Evolutionary conservation across 495 filamentous ascomycete species (phyloP).

Genomic region (Parachaetomium inaequale): DNA sequence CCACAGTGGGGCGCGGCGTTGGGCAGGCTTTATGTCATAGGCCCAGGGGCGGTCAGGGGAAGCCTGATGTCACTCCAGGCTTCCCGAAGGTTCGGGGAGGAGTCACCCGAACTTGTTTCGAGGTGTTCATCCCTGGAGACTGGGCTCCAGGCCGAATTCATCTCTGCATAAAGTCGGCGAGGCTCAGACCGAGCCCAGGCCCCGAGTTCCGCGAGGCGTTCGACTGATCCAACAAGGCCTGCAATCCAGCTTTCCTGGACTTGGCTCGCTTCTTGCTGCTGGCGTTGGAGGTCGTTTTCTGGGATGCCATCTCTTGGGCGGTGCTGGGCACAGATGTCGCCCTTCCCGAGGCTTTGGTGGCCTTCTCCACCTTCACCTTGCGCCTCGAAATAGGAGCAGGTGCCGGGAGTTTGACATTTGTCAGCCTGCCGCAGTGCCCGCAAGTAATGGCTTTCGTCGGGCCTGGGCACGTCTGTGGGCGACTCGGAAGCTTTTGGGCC

Average conservation of each 20-base stretch:
- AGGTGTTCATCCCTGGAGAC: neutral
- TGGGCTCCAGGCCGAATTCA: neutral
- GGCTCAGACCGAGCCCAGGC: constrained; percentile 44
- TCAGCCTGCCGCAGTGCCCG: constrained; percentile 41
- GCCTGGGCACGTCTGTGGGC: constrained; percentile 12
- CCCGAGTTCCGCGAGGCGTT: constrained; percentile 33
- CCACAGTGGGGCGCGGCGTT: constrained; percentile 22
- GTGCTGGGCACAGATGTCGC: neutral
- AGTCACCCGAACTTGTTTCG: too few species aligned
- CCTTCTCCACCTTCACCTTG: constrained; percentile 6
- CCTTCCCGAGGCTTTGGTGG: neutral
- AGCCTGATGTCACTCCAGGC: constrained; percentile 17
- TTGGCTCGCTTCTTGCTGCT: constrained; percentile 55
- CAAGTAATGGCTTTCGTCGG: constrained; percentile 44
- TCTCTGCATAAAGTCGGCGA: constrained; percentile 51
- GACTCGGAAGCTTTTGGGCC: neutral
- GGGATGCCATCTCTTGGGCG: constrained; percentile 6
- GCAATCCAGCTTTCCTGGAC: constrained; percentile 51
- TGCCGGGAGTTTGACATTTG: constrained; percentile 33
- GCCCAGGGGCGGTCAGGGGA: neutral
- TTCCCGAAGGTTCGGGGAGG: constrained; percentile 29
- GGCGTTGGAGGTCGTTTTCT: constrained; percentile 38
- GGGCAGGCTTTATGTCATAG: constrained; percentile 33
- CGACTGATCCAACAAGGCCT: constrained; percentile 47
- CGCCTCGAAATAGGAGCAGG: constrained; percentile 35